Base-by-base conservation (phyloP, 2,329 filamentous ascomycete species). In the Tolypocladium cylindrosporum region DNA sequence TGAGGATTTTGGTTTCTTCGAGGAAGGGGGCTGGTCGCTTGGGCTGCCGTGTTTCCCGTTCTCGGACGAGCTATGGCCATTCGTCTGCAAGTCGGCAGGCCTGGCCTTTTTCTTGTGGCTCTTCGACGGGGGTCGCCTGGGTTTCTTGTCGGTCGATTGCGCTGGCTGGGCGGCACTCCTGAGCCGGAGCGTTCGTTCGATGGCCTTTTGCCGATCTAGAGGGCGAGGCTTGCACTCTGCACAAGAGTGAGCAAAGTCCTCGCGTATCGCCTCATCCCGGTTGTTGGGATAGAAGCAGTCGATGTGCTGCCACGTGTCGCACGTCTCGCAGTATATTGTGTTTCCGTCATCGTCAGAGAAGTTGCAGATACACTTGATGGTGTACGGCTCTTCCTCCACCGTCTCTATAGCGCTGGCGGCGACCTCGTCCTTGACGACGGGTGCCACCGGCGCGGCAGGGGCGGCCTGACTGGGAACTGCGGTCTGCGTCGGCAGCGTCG, bases 281-380 rank as follows among this genome's bases (percentile, higher is more conserved):
- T 90, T 89, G 62, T 83, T 73, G 27, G 84, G 84, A 71, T 97
- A 97, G 75, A 96, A 97, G 75, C 94, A 99, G 71, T 91, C 87
- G 67, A 96, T 96, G 74, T 99, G 94, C 75, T 99, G 94, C 94
- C 94, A 99, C 55, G 91, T 94, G 71, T 96, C 90, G 79, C 94
- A 99, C 59, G 81, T 84, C 71, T 97, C 94, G 80, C 94, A 99
- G 74, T 92, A 91, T 61, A 99, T 95, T 60, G 94, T 99, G 74
- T 90, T 93, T 74, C 94, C 94, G 79, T 99, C 94, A 79, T 99
- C 94, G 77, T 96, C 91, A 72, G 85, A 79, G 74, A 89, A 97
- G 72, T 86, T 86, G 77, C 94, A 99, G 67, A 97, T 96, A 82
- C 94, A 99, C 80, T 95, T 96, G 78, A 97, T 97, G 60, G 90